Evolutionary conservation across 768 basidiomycete species (phyloP).

Genomic region (Pisolithus microcarpus): DNA sequence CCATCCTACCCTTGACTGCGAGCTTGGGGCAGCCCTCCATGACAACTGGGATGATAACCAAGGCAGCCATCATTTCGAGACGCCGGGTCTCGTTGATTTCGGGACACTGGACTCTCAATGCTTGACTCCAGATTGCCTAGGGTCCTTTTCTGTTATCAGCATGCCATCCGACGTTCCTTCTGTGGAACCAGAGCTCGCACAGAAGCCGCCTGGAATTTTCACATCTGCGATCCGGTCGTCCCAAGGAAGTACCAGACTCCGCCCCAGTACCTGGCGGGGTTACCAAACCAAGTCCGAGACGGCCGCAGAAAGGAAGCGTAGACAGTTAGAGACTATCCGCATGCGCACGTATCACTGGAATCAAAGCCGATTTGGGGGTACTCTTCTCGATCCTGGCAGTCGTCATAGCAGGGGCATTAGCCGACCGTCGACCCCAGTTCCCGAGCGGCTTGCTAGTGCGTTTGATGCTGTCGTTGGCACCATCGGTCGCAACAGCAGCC

Average conservation of each 20-base stretch:
- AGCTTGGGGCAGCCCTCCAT: slow-evolving; percentile 49
- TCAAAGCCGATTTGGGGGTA: slow-evolving; percentile 45
- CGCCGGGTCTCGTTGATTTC: slow-evolving; percentile 51
- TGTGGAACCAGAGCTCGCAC: not conserved
- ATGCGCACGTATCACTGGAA: slow-evolving; percentile 55
- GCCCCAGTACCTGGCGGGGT: slow-evolving; percentile 10
- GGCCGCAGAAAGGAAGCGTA: slow-evolving; percentile 22
- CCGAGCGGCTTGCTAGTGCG: slow-evolving; percentile 35
- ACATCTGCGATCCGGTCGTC: slow-evolving; percentile 4
- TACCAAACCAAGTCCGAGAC: slow-evolving; percentile 2
- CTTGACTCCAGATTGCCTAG: slow-evolving; percentile 7
- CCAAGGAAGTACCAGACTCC: slow-evolving; percentile 2
- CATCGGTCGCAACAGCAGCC: slow-evolving; percentile 21
- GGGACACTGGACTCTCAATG: slow-evolving; percentile 34
- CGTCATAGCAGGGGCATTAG: slow-evolving; percentile 10
- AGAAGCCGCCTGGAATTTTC: not conserved
- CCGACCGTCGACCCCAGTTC: slow-evolving; percentile 29
- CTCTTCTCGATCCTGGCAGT: slow-evolving; percentile 18
- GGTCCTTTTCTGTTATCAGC: slow-evolving; percentile 3
- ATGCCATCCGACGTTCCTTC: not conserved
- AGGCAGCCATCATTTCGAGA: slow-evolving; percentile 40
- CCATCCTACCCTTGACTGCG: slow-evolving; percentile 44
- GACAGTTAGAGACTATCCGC: slow-evolving; percentile 45
- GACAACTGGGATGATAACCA: slow-evolving; percentile 20
- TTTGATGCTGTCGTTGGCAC: slow-evolving; percentile 43